Evolutionary conservation across 2,329 filamentous ascomycete species (phyloP).

Genomic region (Myriosclerotinia scirpicola): DNA sequence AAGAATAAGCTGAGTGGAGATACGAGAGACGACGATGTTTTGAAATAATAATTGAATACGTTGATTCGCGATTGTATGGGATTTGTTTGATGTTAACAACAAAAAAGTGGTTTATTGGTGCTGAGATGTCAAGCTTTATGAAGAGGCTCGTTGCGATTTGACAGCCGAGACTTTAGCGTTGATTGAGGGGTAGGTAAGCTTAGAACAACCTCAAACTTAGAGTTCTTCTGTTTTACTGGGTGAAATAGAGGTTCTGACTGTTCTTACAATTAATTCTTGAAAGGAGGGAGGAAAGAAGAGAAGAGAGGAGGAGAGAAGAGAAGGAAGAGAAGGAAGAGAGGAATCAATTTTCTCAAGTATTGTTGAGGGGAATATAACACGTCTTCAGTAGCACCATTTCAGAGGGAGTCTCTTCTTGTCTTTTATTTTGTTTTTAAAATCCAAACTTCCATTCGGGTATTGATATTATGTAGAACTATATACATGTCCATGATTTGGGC

Average conservation of each 20-base stretch:
- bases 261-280: no score
- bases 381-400: neutral
- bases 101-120: neutral
- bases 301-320: neutral
- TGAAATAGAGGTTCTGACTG: neutral
- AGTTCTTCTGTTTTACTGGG: neutral
- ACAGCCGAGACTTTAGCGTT: slow-evolving; percentile 4
- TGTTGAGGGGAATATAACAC: no score
- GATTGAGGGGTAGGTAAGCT: neutral
- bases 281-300: neutral
- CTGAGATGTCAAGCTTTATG: neutral
- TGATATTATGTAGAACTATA: slow-evolving; percentile 12
- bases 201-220: neutral
- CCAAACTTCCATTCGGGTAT: slow-evolving; percentile 2
- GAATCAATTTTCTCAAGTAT: no score
- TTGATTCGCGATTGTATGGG: neutral
- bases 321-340: neutral
- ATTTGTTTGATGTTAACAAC: slow-evolving; percentile 9
- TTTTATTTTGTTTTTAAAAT: neutral
- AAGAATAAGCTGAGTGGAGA: neutral
- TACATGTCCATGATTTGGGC: neutral
- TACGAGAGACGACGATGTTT: neutral
- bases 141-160: neutral
- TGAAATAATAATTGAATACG: neutral
- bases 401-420: neutral